phyloP scores from a whole-genome alignment of 768 basidiomycete genomes.

The Lactifluus hygrophoroides region DNA sequence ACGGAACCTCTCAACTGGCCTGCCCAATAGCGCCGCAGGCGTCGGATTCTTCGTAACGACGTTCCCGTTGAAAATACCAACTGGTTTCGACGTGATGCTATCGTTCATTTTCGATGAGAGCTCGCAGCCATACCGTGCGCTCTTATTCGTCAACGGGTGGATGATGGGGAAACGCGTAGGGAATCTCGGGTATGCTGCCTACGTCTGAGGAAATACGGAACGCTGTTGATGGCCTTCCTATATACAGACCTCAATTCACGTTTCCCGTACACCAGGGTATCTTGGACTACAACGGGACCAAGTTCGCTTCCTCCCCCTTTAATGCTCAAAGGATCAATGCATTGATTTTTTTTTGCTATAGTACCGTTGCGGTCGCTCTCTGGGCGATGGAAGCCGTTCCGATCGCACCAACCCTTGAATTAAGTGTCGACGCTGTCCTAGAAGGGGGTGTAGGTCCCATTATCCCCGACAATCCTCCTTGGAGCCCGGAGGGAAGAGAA shows the following conservation, averaged over 20 bases:
- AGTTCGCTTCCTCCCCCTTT: slow-evolving; percentile 38
- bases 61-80: slow-evolving; percentile 53
- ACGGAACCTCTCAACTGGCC: slow-evolving; percentile 48
- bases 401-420: slow-evolving; percentile 22
- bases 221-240: not conserved
- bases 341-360: not conserved
- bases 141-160: slow-evolving; percentile 82
- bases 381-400: slow-evolving; percentile 28
- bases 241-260: slow-evolving; percentile 56
- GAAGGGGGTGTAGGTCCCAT: slow-evolving; percentile 25
- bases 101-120: slow-evolving; percentile 63
- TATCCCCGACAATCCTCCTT: slow-evolving; percentile 21
- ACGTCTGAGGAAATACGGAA: not conserved
- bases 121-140: slow-evolving; percentile 60
- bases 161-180: slow-evolving; percentile 65
- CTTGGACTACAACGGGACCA: slow-evolving; percentile 58
- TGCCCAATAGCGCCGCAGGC: slow-evolving; percentile 52
- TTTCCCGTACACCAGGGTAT: slow-evolving; percentile 85
- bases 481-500: slow-evolving; percentile 12
- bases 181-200: slow-evolving; percentile 24
- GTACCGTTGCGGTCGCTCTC: slow-evolving; percentile 24
- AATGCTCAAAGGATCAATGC: not conserved
- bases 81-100: slow-evolving; percentile 55
- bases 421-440: slow-evolving; percentile 25
- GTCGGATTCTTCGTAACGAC: slow-evolving; percentile 78